phyloP scores from a whole-genome alignment of 2,329 filamentous ascomycete species.

The Beauveria brongniartii region DNA sequence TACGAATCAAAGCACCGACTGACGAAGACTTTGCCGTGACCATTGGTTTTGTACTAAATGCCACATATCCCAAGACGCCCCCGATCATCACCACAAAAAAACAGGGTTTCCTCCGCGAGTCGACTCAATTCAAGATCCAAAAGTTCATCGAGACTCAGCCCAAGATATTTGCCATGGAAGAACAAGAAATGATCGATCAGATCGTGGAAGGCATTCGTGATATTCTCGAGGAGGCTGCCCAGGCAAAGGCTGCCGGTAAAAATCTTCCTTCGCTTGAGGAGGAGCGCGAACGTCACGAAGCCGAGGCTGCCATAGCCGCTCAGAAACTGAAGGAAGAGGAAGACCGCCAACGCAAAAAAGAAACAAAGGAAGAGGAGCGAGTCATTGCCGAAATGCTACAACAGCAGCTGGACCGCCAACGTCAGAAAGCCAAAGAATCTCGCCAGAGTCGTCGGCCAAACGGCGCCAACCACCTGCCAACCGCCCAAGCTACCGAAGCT shows the following conservation, averaged over 20 bases:
- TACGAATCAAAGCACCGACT: slow-evolving; percentile 65
- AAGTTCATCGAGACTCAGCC: slow-evolving; percentile 54
- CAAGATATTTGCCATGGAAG: slow-evolving; percentile 41
- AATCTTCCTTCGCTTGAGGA: slow-evolving; percentile 81
- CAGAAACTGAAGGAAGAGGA: slow-evolving; percentile 46
- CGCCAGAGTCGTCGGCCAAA: slow-evolving; percentile 51
- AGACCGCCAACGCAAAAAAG: slow-evolving; percentile 45
- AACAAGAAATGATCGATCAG: slow-evolving; percentile 54
- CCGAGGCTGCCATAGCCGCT: slow-evolving; percentile 54
- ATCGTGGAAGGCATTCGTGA: slow-evolving; percentile 63
- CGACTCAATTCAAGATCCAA: slow-evolving; percentile 62
- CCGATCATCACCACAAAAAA: slow-evolving; percentile 65
- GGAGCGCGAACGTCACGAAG: slow-evolving; percentile 77
- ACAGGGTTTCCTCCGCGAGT: slow-evolving; percentile 56
- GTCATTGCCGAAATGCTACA: slow-evolving; percentile 63
- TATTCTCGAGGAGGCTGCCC: slow-evolving; percentile 79
- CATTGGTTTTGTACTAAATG: slow-evolving; percentile 73
- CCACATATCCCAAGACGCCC: slow-evolving; percentile 81
- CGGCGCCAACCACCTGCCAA: slow-evolving; percentile 20
- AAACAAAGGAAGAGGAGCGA: slow-evolving; percentile 60
- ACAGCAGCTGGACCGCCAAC: slow-evolving; percentile 61
- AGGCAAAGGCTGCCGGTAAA: slow-evolving; percentile 64
- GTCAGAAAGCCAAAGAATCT: slow-evolving; percentile 54
- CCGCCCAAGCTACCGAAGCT: slow-evolving; percentile 20
- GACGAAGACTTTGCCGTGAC: slow-evolving; percentile 64